These are phyloP conservation scores for Brachypodium distachyon DNA, from an alignment of 202 grass and related monocot species.

Conservation along the genomic window DNA sequence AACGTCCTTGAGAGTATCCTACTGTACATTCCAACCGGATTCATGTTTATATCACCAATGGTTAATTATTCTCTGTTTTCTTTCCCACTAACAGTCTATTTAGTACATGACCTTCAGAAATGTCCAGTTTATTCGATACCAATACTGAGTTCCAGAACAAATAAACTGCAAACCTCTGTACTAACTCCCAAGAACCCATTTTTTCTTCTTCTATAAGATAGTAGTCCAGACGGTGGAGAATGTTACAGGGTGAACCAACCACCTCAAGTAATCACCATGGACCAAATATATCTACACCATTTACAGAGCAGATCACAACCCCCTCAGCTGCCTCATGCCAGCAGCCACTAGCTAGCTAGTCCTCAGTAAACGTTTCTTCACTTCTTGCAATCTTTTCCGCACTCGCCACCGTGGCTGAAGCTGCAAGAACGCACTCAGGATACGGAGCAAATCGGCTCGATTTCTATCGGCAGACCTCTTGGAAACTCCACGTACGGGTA, in stretches of 20 bases:
- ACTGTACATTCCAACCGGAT: background rate
- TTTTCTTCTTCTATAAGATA: slow-evolving; percentile 15
- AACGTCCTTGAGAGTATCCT: background rate
- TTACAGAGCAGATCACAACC: slow-evolving; percentile 36
- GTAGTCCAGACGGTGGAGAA: slow-evolving; percentile 20
- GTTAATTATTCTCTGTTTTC: no score
- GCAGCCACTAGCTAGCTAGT: slow-evolving; percentile 6
- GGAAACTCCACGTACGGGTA: slow-evolving; percentile 84
- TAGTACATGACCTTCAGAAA: no score
- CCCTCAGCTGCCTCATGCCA: slow-evolving; percentile 26
- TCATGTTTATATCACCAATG: background rate
- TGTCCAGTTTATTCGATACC: background rate
- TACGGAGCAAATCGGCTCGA: slow-evolving; percentile 32
- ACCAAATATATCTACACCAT: slow-evolving; percentile 61
- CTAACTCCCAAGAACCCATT: background rate
- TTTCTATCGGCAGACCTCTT: slow-evolving; percentile 63
- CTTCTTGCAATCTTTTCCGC: background rate
- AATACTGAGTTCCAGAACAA: background rate
- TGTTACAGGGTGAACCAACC: slow-evolving; percentile 32
- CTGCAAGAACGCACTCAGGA: slow-evolving; percentile 7
- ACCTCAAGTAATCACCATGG: slow-evolving; percentile 25
- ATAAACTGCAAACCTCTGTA: background rate
- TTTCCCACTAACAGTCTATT: no score
- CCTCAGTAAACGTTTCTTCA: background rate
- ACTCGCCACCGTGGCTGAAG: background rate